Conservation (phyloP, 768 basidiomycete species). For the Cyclocybe cylindracea region DNA sequence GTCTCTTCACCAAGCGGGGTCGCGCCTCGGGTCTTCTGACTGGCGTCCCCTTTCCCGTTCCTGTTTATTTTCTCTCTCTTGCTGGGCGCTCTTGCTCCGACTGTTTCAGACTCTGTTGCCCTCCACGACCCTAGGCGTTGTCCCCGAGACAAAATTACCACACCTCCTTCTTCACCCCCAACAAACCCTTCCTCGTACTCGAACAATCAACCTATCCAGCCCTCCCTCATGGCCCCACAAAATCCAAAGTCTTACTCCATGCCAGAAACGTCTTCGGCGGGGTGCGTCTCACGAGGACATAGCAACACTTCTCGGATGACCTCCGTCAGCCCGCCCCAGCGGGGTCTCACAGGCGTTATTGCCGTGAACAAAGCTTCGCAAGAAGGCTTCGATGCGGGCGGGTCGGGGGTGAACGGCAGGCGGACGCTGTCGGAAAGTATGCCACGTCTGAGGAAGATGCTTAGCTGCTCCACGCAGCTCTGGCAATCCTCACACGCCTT, state of each 20-base stretch:
- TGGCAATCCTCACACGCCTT: conserved; percentile 8
- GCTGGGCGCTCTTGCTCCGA: background rate
- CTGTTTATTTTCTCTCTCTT: background rate
- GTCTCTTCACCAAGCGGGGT: conserved; percentile 8
- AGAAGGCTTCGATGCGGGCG: background rate
- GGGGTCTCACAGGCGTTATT: background rate
- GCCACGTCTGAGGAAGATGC: conserved; percentile 7
- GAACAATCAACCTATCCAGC: too few relatives aligned
- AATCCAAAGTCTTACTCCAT: too few relatives aligned
- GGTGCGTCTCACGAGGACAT: too few relatives aligned
- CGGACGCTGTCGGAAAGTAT: conserved; percentile 6
- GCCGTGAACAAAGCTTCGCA: background rate
- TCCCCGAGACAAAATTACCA: too few relatives aligned
- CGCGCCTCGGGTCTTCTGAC: conserved; percentile 8
- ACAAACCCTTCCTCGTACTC: too few relatives aligned
- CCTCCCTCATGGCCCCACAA: too few relatives aligned
- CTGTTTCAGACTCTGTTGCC: background rate
- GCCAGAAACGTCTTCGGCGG: too few relatives aligned
- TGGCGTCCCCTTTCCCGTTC: conserved; percentile 3
- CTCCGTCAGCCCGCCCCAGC: background rate
- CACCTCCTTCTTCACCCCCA: too few relatives aligned
- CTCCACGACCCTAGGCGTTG: too few relatives aligned
- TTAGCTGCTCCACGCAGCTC: conserved; percentile 2
- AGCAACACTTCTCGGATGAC: background rate
- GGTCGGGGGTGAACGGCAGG: background rate